A percentile compares a stretch with the other conserved stretches of the same genome.
These are phyloP conservation scores for Penicillium sp. DNA, from an alignment of 2,329 filamentous ascomycete genomes.

Conservation along the genomic window DNA sequence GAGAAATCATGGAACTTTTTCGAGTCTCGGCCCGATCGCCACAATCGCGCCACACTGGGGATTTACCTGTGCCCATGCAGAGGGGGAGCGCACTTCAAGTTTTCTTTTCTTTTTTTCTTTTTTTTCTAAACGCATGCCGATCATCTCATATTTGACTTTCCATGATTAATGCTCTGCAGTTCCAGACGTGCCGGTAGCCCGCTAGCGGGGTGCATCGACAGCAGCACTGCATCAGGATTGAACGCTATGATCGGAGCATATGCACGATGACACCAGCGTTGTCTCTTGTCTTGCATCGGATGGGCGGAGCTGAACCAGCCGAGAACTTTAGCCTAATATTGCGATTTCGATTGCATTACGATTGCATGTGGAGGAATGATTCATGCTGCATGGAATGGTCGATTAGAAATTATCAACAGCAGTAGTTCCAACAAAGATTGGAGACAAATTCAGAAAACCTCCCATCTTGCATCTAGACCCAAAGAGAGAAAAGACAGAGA, in stretches of 20 bases:
- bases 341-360: too few species aligned
- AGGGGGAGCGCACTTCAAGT: too few species aligned
- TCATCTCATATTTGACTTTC: not conserved
- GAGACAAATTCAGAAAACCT: slow-evolving; percentile 15
- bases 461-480: slow-evolving; percentile 23
- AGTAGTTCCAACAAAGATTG: not conserved
- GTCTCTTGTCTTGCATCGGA: not conserved
- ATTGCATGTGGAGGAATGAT: too few species aligned
- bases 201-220: slow-evolving; percentile 3
- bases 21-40: slow-evolving; percentile 25
- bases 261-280: slow-evolving; percentile 16
- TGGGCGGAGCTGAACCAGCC: not conserved
- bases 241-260: slow-evolving; percentile 7
- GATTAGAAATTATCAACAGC: slow-evolving; percentile 24
- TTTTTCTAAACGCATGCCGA: too few species aligned
- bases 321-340: too few species aligned
- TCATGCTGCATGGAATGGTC: too few species aligned
- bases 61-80: too few species aligned
- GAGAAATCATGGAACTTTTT: slow-evolving; percentile 24
- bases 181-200: not conserved
- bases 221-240: slow-evolving; percentile 19
- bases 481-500: slow-evolving; percentile 5
- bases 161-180: not conserved
- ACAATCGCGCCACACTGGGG: too few species aligned
- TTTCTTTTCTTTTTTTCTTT: too few species aligned